phyloP scores from a whole-genome alignment of 345 rosid genomes.

The Eucalyptus albens region DNA sequence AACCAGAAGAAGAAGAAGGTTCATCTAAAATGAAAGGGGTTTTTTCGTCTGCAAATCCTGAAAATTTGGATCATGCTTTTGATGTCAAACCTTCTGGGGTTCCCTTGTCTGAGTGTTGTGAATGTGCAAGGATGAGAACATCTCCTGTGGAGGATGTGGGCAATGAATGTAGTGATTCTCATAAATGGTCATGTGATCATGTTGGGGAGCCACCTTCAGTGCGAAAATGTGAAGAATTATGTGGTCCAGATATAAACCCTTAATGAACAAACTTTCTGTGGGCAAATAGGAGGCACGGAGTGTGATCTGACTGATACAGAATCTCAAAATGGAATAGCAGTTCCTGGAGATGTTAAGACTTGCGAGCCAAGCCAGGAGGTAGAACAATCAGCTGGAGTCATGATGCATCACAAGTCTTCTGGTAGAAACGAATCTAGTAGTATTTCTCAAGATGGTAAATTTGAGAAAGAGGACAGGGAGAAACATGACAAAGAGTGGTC shows the following conservation, averaged over 20 bases:
- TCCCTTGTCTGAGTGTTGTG: background rate
- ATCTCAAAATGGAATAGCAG: constrained; percentile 10
- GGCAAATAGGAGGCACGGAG: constrained; percentile 1
- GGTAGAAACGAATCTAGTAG: constrained; percentile 11
- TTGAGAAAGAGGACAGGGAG: constrained; percentile 19
- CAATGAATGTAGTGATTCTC: constrained; percentile 10
- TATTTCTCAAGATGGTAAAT: constrained; percentile 14
- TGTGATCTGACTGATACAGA: constrained; percentile 1
- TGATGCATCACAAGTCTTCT: constrained; percentile 9
- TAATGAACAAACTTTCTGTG: constrained; percentile 30
- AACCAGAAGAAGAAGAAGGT: constrained; percentile 27
- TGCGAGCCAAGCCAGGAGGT: background rate
- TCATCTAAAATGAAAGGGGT: constrained; percentile 61
- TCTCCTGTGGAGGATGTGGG: constrained; percentile 11
- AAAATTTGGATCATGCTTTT: constrained; percentile 7
- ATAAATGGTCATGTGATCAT: constrained; percentile 18
- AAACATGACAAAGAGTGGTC: constrained; percentile 15
- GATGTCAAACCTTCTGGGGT: constrained; percentile 12
- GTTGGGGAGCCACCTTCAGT: constrained; percentile 46
- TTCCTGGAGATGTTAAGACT: constrained; percentile 2
- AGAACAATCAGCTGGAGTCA: constrained; percentile 15
- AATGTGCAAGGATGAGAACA: background rate
- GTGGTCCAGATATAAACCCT: constrained; percentile 77
- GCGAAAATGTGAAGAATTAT: constrained; percentile 82
- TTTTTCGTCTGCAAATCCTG: constrained; percentile 43